phyloP scores from a whole-genome alignment of 106 monocot genomes.

The Allium cepa region DNA sequence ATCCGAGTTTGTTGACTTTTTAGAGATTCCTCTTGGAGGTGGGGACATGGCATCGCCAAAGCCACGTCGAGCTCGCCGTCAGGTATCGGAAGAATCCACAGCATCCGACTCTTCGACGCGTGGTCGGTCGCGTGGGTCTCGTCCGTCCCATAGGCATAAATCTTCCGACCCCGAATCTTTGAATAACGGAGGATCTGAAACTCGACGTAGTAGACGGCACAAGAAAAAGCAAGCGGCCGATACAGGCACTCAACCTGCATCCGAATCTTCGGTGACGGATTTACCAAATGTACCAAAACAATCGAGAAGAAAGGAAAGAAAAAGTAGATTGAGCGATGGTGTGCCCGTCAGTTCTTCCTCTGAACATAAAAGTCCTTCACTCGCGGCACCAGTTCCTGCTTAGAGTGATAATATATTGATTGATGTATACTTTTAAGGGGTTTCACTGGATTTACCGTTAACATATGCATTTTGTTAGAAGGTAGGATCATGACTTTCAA shows the following conservation, averaged over 20 bases:
- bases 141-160: neutral
- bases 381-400: too few relatives aligned
- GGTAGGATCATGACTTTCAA: too few relatives aligned
- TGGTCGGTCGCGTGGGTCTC: conserved; percentile 2
- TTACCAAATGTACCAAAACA: neutral
- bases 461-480: too few relatives aligned
- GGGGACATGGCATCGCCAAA: neutral
- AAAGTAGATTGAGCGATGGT: neutral
- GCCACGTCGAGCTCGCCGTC: neutral
- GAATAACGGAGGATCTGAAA: neutral
- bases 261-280: neutral
- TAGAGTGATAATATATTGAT: too few relatives aligned
- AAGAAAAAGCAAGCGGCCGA: neutral
- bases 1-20: neutral
- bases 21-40: conserved; percentile 1
- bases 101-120: neutral
- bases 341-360: neutral
- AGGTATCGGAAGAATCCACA: neutral
- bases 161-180: neutral
- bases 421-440: too few relatives aligned
- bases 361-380: too few relatives aligned
- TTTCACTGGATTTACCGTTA: too few relatives aligned
- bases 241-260: too few relatives aligned
- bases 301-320: neutral
- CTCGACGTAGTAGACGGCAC: conserved; percentile 2